Evolutionary conservation across 768 basidiomycete species (phyloP).

Genomic region (Clitopilus hobsonii): DNA sequence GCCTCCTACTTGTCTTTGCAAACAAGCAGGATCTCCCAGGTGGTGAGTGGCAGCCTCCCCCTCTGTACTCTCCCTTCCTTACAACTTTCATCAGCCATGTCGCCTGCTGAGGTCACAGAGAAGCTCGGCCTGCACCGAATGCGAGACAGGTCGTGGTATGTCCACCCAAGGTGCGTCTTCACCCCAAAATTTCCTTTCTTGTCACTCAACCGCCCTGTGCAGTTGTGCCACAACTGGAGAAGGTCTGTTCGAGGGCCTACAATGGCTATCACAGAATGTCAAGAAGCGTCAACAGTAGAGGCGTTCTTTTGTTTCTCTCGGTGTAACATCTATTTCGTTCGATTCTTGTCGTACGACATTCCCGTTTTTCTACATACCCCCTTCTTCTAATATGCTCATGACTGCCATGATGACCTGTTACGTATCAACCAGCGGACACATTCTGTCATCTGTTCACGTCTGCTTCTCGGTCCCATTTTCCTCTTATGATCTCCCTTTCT

Average conservation of each 20-base stretch:
- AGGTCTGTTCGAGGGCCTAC: constrained; percentile 93
- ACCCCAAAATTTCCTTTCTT: not conserved
- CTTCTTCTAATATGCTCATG: constrained; percentile 29
- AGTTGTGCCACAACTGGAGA: constrained; percentile 97
- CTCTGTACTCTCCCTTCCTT: not conserved
- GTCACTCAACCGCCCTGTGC: constrained; percentile 5
- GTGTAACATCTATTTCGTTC: constrained; percentile 15
- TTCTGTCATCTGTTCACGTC: constrained; percentile 18
- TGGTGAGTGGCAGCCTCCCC: constrained; percentile 47
- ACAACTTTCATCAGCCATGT: constrained; percentile 67
- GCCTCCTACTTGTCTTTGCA: constrained; percentile 94
- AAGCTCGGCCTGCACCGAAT: constrained; percentile 93
- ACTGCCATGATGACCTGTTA: constrained; percentile 33
- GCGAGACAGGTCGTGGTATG: constrained; percentile 98
- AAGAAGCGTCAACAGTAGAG: constrained; percentile 81
- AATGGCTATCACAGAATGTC: constrained; percentile 97
- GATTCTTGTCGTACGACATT: constrained; percentile 15
- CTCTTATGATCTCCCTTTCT: constrained; percentile 20
- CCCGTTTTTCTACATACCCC: constrained; percentile 26
- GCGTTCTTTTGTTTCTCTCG: constrained; percentile 3
- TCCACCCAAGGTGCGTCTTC: constrained; percentile 84
- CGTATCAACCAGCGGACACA: constrained; percentile 27
- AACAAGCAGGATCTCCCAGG: constrained; percentile 99
- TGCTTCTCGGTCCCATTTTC: constrained; percentile 8
- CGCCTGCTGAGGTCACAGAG: constrained; percentile 98